Evolutionary conservation across 2,329 filamentous ascomycete species (phyloP).

Genomic region (Colletotrichum musicola): DNA sequence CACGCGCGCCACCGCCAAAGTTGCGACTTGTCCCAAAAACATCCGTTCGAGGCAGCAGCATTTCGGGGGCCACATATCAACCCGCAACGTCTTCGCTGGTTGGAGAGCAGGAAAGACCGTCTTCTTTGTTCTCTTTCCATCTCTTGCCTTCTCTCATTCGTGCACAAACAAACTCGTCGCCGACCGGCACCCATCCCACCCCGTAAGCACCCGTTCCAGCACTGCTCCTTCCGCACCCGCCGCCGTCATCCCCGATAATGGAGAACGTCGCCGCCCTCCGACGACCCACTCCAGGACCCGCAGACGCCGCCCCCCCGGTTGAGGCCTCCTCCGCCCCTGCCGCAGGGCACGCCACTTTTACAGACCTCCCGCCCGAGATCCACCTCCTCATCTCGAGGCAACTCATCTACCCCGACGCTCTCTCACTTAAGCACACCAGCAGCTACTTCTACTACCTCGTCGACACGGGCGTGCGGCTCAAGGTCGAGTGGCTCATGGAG

Average conservation of each 20-base stretch:
- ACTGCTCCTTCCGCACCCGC: too few relatives aligned
- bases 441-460: constrained; percentile 74
- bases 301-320: not conserved
- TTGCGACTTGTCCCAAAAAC: constrained; percentile 3
- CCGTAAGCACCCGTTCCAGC: too few relatives aligned
- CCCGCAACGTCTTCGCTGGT: not conserved
- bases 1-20: not conserved
- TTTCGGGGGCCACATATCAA: constrained; percentile 17
- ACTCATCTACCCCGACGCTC: constrained; percentile 77
- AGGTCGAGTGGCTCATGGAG: constrained; percentile 77
- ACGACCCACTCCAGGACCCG: constrained; percentile 25
- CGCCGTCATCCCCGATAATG: not conserved
- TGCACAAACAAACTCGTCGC: not conserved
- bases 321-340: not conserved
- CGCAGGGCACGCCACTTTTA: constrained; percentile 50
- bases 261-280: not conserved
- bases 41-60: constrained; percentile 24
- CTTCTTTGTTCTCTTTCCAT: not conserved
- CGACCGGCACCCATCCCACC: not conserved
- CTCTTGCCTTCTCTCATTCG: too few relatives aligned
- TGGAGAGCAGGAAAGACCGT: rapidly evolving
- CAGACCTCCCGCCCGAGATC: constrained; percentile 73
- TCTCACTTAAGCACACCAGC: constrained; percentile 76
- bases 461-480: constrained; percentile 74
- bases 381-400: constrained; percentile 71